Conservation (phyloP, 2,329 filamentous ascomycete genomes). For the Cordyceps farinosa region DNA sequence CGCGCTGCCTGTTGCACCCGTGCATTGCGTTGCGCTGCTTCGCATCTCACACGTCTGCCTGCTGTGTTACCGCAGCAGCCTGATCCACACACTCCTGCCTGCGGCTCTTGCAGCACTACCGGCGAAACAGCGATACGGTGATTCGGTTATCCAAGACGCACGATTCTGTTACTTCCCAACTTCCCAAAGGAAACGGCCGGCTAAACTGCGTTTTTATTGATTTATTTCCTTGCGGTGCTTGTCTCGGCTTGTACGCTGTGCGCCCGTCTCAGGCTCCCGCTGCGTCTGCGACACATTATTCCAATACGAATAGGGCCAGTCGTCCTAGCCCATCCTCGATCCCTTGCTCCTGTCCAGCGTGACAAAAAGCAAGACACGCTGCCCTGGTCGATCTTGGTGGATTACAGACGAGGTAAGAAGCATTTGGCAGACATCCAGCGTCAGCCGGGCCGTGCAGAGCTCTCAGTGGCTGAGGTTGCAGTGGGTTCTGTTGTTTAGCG, state of each 20-base stretch:
- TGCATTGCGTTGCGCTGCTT: conserved; percentile 7
- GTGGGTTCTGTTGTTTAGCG: conserved; percentile 1
- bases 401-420: conserved; percentile 21
- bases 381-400: conserved; percentile 26
- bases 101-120: not conserved
- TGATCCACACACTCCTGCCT: not conserved
- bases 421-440: not conserved
- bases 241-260: not conserved
- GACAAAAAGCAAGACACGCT: conserved; percentile 21
- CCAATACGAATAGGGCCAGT: conserved; percentile 8
- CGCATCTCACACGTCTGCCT: not conserved
- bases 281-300: conserved; percentile 2
- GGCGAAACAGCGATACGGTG: too few species aligned
- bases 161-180: too few species aligned
- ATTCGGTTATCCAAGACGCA: too few species aligned
- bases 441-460: not conserved
- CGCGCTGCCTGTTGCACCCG: not conserved
- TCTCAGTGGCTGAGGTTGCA: conserved; percentile 4
- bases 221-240: not conserved
- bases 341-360: conserved; percentile 9
- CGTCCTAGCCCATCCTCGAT: conserved; percentile 2
- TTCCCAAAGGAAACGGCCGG: too few species aligned
- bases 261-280: not conserved
- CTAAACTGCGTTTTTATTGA: too few species aligned
- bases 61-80: not conserved